A percentile compares a stretch with the other conserved stretches of the same genome.
Evolutionary conservation across 257 asterid genomes (phyloP).

Genomic region (Plantago major): DNA sequence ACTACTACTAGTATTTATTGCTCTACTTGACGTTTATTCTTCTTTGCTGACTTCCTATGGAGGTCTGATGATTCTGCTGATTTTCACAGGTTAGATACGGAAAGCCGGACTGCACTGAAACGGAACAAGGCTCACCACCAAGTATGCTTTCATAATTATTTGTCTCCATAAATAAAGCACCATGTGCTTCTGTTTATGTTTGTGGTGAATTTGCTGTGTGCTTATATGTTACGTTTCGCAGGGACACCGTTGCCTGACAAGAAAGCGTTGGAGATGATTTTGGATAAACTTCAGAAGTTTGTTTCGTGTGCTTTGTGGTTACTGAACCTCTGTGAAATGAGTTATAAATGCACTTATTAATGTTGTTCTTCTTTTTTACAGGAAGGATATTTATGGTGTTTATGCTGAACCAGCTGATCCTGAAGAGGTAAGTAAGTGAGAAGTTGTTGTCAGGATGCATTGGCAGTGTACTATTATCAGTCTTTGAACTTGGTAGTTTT

Average conservation of each 20-base stretch:
- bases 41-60: neutral
- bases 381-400: constrained; percentile 95
- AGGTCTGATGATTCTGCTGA: constrained; percentile 24
- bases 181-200: constrained; percentile 5
- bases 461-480: constrained; percentile 1
- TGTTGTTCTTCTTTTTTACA: constrained; percentile 37
- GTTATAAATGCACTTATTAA: constrained; percentile 4
- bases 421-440: constrained; percentile 82
- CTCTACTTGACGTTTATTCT: too few relatives aligned
- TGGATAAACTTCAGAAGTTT: constrained; percentile 95
- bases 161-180: too few relatives aligned
- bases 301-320: constrained; percentile 25
- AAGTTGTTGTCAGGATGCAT: constrained; percentile 3
- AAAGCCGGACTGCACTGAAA: constrained; percentile 38
- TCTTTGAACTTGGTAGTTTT: constrained; percentile 15
- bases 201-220: neutral
- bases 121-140: constrained; percentile 55
- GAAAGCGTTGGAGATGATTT: constrained; percentile 71
- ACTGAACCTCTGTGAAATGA: neutral
- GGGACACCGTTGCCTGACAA: constrained; percentile 88
- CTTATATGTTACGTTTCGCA: constrained; percentile 21
- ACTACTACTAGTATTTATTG: too few relatives aligned
- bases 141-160: constrained; percentile 23
- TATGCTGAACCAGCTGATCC: constrained; percentile 99
- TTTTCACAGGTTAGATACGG: constrained; percentile 61